These are phyloP conservation scores for Penicillium soppii DNA, from an alignment of 495 filamentous ascomycete species.

Conservation along the genomic window DNA sequence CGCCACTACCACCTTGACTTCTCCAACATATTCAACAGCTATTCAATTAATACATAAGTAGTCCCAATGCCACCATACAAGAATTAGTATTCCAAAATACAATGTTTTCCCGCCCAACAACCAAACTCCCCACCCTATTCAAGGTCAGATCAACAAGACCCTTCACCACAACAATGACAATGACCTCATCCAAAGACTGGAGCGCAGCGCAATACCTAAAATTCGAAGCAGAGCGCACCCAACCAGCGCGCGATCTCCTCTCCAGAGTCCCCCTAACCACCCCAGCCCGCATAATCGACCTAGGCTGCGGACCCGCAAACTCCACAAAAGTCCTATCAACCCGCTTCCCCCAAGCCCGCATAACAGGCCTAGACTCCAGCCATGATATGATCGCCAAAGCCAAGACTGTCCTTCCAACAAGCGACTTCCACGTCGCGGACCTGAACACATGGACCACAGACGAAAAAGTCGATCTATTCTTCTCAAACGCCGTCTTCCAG, in stretches of 20 bases:
- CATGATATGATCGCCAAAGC: constrained; percentile 53
- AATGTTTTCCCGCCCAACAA: neutral
- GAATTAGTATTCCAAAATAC: neutral
- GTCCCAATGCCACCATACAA: neutral
- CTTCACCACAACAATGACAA: constrained; percentile 19
- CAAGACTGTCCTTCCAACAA: constrained; percentile 24
- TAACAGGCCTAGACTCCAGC: constrained; percentile 55
- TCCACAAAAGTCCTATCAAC: constrained; percentile 44
- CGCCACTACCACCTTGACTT: no score
- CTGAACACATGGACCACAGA: constrained; percentile 37
- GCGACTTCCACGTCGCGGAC: constrained; percentile 38
- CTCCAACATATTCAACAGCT: neutral
- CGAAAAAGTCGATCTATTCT: constrained; percentile 43
- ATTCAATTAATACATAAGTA: neutral
- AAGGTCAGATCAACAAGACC: neutral
- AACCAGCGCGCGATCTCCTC: constrained; percentile 46
- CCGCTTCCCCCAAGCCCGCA: constrained; percentile 42
- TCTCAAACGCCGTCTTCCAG: constrained; percentile 56
- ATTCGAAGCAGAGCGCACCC: constrained; percentile 45
- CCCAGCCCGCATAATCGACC: constrained; percentile 46
- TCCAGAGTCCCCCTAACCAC: constrained; percentile 30
- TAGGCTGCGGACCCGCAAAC: constrained; percentile 58
- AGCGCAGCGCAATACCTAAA: constrained; percentile 50
- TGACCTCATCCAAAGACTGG: constrained; percentile 39
- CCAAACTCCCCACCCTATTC: neutral